Evolutionary conservation across 441 rosid species (phyloP).

Genomic region (Gossypium gossypioides): DNA sequence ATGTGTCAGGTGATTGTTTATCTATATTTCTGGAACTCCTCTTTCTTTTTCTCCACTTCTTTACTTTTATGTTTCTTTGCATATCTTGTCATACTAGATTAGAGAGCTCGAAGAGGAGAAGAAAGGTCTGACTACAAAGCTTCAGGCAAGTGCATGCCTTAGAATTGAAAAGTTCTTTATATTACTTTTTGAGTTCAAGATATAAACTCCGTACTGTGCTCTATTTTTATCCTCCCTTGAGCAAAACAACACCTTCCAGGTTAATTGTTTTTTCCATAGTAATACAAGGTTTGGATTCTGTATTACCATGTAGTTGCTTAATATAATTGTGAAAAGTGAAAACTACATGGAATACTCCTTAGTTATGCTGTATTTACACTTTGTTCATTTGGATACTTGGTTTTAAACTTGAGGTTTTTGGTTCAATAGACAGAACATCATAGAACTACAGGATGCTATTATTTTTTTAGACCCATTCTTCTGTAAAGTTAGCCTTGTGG

Average conservation of each 20-base stretch:
- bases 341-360: background rate
- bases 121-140: slow-evolving; percentile 82
- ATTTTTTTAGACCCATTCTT: background rate
- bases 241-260: background rate
- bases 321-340: background rate
- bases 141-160: slow-evolving; percentile 61
- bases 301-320: background rate
- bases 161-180: background rate
- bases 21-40: slow-evolving; percentile 4
- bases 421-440: background rate
- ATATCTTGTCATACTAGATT: slow-evolving; percentile 40
- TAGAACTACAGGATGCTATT: background rate
- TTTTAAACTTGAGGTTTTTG: background rate
- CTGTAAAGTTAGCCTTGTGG: background rate
- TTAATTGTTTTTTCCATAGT: background rate
- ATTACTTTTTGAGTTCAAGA: background rate
- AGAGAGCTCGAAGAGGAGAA: slow-evolving; percentile 98
- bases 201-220: background rate
- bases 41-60: slow-evolving; percentile 20
- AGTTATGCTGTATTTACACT: background rate
- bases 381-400: background rate
- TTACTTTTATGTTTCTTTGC: slow-evolving; percentile 4
- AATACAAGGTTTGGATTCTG: background rate
- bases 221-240: background rate
- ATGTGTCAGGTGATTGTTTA: slow-evolving; percentile 12